Evolutionary conservation across 441 rosid species (phyloP), one percentile per base, ranked within the genome.

Genomic region (Erodium moschatum): DNA sequence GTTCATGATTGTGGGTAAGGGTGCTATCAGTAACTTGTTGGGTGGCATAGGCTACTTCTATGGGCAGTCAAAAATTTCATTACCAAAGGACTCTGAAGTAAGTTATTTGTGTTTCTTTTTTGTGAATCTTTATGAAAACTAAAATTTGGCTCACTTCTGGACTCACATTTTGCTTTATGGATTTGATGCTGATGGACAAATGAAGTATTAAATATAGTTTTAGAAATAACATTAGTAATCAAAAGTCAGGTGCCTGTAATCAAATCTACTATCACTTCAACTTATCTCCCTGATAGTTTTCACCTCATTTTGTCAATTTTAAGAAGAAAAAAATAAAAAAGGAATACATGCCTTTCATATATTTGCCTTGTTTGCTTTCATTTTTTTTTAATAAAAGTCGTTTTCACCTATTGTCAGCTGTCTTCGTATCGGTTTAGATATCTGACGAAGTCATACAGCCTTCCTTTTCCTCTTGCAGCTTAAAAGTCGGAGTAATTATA

Each of bases 11-110:
- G 93, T 87, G 20, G 99, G 95, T 42, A 95, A 91, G 82, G 91
- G 89, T 73, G 99, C 97, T 40, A 70, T 95, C 64, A 87, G 85
- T 52, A 95, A 91, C 79, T 82, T 95, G 97, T 80, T 94, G 80
- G 99, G 99, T 70, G 95, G 96, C 69, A 87, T 95, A 81, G 97
- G 99, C 67, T 91, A 91, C 83, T 87, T 91, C 68, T 95, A 87
- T 77, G 99, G 99, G 48, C 95, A 87, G 78, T 90, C 97, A 70
- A 90, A 83, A 81, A 85, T 95, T 63, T 75, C 90, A 38, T 68
- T 75, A 74, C 89, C 93, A 18, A 80, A 66, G 80, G 81, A 73
- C 70, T 69, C 89, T 68, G 74, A 81, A 73, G 99, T 89, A 71
- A 86, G 97, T 52, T 72, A 15, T 56, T n/a, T 72, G 62, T 67